phyloP scores from a whole-genome alignment of 768 basidiomycete genomes.

The Imleria badia region DNA sequence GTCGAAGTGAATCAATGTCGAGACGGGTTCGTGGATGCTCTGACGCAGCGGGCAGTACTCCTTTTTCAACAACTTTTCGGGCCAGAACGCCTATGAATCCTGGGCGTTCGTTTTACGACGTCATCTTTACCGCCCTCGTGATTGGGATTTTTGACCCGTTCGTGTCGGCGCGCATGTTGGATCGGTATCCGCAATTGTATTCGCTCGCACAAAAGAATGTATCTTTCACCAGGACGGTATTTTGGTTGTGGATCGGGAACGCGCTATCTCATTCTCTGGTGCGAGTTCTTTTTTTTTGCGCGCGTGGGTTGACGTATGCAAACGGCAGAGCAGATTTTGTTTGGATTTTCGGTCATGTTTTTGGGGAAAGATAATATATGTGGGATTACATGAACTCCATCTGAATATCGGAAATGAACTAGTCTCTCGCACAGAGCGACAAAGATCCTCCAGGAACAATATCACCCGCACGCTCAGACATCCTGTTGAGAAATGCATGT shows the following conservation, averaged over 20 bases:
- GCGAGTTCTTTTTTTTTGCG: no score
- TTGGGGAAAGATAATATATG: no score
- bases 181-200: conserved; percentile 96
- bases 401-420: no score
- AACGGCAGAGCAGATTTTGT: no score
- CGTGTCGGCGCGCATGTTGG: conserved; percentile 93
- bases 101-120: conserved; percentile 98
- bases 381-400: no score
- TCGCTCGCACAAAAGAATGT: conserved; percentile 90
- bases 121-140: conserved; percentile 93
- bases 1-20: no score
- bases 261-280: conserved; percentile 75
- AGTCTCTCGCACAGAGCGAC: no score
- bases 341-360: conserved; percentile 5
- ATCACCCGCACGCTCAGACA: no score
- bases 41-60: conserved; percentile 65
- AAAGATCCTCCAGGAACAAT: no score
- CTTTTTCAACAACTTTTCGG: conserved; percentile 99
- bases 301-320: no score
- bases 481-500: no score
- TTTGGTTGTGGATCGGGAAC: conserved; percentile 91
- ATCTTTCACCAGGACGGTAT: conserved; percentile 88
- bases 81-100: conserved; percentile 97
- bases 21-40: not conserved
- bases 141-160: conserved; percentile 99